Evolutionary conservation across 140 eudicot genomes (phyloP), one percentile per base, ranked within the genome.

Genomic region (Flaveria floridana): DNA sequence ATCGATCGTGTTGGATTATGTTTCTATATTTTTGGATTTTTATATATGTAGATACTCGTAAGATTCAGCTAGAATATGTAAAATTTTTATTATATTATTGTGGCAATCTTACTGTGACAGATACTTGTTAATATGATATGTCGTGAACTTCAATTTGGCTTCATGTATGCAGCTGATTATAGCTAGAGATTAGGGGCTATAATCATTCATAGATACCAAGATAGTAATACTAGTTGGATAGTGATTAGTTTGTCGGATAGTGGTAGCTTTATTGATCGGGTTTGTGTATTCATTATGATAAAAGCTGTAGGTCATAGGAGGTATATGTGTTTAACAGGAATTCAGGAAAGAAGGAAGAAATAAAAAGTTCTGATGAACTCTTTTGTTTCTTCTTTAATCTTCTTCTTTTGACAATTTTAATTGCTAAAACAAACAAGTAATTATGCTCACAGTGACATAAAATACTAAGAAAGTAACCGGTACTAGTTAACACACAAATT

Each of bases 121-220:
- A 11, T 58, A 58, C 19, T 62, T 7, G 44, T 13, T 30, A 62
- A 28, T 30, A 28, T 13, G 3, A 14, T 30, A 58, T 28, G 46
- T 15, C 6, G 14, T 63, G 30, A 62, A 15, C 68, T 13, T 30
- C 20, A 26, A 15, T 13, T 14, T 63, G 68, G 46, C 46, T 26
- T 15, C 66, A 59, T 59, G 41, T 59, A 21, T 34, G 28, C 76
- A 34, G 18, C 55, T 56, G 21, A 21, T 19, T 57, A 37, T 23
- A 34, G 8, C n/a, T 58, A 41, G 44, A 41, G 56, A n/a, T 42
- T 19, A 13, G 42, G 57, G 13, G 50, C 13, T 44, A 44, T 9
- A 41, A 39, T 73, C 69, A 73, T 61, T 58, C 44, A 55, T 72
- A 37, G 19, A 10, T 44, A 44, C 50, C 50, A 7, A 44, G 50